Percentiles rank a stretch among this genome's conserved stretches.
phyloP scores from a whole-genome alignment of 2,329 filamentous ascomycete species.

The Ophiostoma australiae region DNA sequence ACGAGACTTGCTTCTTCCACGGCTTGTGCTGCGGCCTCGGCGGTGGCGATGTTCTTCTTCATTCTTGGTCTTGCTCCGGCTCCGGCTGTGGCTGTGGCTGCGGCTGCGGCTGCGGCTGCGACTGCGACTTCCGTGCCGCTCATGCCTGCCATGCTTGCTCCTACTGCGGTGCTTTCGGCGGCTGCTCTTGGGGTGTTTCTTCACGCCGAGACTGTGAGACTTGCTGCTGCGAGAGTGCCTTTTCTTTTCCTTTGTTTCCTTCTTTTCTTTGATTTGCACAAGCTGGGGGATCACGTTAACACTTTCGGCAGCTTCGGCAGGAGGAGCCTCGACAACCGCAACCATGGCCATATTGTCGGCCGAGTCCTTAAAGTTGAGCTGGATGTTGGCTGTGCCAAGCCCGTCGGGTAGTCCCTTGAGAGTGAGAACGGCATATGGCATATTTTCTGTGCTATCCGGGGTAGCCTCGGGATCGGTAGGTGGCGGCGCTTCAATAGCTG shows the following conservation, averaged over 20 bases:
- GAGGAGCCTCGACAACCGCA: background rate
- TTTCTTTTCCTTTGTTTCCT: background rate
- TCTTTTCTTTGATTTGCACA: too few species aligned
- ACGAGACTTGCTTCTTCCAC: background rate
- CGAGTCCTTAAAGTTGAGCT: constrained; percentile 16
- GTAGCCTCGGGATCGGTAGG: background rate
- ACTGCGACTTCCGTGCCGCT: too few species aligned
- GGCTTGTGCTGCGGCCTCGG: background rate
- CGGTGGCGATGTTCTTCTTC: background rate
- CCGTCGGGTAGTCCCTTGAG: background rate
- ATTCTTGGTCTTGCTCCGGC: background rate
- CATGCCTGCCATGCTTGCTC: background rate
- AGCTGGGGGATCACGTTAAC: background rate
- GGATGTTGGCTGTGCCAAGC: constrained; percentile 6
- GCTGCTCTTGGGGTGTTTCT: background rate
- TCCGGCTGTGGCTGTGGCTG: too few species aligned
- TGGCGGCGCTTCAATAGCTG: background rate
- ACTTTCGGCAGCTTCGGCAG: background rate
- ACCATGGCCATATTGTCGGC: constrained; percentile 15
- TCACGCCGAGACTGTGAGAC: background rate
- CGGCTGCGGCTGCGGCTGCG: background rate
- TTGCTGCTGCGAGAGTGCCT: background rate
- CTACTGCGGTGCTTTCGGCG: background rate
- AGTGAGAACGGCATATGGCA: constrained; percentile 17
- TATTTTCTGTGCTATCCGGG: background rate